Evolutionary conservation across 257 asterid species (phyloP).

Genomic region (Nicotiana tomentosiformis): DNA sequence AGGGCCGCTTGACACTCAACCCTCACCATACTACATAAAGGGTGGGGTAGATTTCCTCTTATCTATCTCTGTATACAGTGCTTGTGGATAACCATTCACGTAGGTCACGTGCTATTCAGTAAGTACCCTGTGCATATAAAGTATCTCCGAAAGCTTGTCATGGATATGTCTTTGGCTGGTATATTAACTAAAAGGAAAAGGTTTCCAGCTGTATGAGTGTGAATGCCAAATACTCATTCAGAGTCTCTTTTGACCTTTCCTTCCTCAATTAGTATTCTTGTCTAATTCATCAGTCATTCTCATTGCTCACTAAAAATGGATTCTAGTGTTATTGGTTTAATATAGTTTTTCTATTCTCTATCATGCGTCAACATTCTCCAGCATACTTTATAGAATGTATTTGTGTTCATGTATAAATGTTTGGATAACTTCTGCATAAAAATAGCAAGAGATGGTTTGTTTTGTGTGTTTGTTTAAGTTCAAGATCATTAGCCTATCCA

Average conservation of each 20-base stretch:
- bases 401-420: not conserved
- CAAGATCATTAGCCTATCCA: not conserved
- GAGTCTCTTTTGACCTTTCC: not conserved
- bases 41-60: not conserved
- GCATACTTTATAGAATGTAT: not conserved
- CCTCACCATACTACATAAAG: not conserved
- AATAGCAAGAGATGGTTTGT: conserved; percentile 1
- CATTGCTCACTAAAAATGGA: not conserved
- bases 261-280: not conserved
- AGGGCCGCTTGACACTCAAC: not conserved
- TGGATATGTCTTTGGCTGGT: not conserved
- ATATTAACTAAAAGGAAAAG: not conserved
- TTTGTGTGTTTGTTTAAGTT: not conserved
- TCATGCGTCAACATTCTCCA: not conserved
- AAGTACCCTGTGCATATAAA: not conserved
- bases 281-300: not conserved
- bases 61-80: not conserved
- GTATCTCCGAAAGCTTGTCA: not conserved
- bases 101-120: not conserved
- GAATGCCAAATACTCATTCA: not conserved
- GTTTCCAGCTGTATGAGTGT: not conserved
- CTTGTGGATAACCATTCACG: not conserved
- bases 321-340: not conserved
- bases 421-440: not conserved
- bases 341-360: not conserved